phyloP scores from a whole-genome alignment of 768 basidiomycete species.

The Naganishia kalamii region DNA sequence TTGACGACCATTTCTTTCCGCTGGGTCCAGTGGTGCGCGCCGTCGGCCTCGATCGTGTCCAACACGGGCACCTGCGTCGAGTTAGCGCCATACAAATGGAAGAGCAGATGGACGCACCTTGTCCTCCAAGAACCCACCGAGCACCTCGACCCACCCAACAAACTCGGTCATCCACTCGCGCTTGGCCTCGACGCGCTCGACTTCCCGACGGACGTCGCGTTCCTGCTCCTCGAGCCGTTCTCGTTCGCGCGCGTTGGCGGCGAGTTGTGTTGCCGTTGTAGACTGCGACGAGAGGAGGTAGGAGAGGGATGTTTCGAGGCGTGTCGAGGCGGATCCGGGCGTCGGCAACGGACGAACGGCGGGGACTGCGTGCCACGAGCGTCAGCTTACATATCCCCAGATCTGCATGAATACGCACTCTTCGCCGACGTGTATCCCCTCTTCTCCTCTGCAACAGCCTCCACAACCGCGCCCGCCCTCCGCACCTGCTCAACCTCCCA shows the following conservation, averaged over 20 bases:
- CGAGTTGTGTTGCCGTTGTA: conserved; percentile 37
- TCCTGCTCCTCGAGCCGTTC: conserved; percentile 47
- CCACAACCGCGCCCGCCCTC: conserved; percentile 33
- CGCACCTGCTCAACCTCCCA: conserved; percentile 49
- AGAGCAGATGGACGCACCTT: conserved; percentile 41
- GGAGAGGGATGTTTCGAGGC: conserved; percentile 44
- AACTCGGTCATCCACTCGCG: conserved; percentile 49
- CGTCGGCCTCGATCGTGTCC: conserved; percentile 47
- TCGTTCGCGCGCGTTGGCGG: conserved; percentile 39
- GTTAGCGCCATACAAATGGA: neutral
- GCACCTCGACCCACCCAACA: conserved; percentile 47
- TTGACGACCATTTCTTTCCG: conserved; percentile 61
- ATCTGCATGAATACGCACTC: conserved; percentile 42
- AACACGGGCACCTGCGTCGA: conserved; percentile 44
- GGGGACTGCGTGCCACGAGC: conserved; percentile 47
- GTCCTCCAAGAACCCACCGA: conserved; percentile 49
- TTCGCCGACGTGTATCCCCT: conserved; percentile 41
- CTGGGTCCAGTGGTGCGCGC: conserved; percentile 67
- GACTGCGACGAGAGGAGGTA: conserved; percentile 35
- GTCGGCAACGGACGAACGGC: conserved; percentile 45
- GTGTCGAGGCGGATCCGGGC: conserved; percentile 39
- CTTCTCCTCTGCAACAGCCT: conserved; percentile 22
- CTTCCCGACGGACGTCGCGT: conserved; percentile 46
- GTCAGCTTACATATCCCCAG: too few relatives aligned
- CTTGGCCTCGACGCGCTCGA: conserved; percentile 47